Base-by-base conservation (phyloP, 768 basidiomycete genomes). In the Amanita muscaria region DNA sequence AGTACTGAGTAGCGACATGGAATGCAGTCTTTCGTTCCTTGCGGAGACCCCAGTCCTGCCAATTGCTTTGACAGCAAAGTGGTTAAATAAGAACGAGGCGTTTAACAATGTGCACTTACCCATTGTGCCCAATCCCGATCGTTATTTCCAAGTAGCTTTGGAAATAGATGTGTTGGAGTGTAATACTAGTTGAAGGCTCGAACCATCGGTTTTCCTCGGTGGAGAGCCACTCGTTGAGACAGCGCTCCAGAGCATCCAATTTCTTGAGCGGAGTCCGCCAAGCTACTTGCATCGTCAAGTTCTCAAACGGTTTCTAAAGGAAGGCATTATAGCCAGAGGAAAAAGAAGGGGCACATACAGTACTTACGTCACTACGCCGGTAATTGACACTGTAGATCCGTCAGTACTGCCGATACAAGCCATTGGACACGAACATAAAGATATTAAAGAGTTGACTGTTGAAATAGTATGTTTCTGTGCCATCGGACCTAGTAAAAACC, bases 171-270 rank as follows among this genome's bases (percentile, higher is more conserved):
- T 72, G 64, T 54, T 83, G 81, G 36, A 85, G 54, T 4, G 65
- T 71, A 47, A 88, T 64, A 24, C 70, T 73, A 8, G 85, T 88
- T 22, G 68, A 70, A 3, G 86, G 78, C 41, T 80, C 72, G 53
- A 72, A 88, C 85, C 85, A 88, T 16, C 86, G 68, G 53, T 88
- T 83, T 56, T 85, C 80, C 56, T 88, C 87, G 7, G 79, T 84
- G 22, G 74, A 67, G 8, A 89, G 70, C 87, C 87, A 88, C 32
- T 77, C 72, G 49, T 87, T 87, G 48, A 89, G 58, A 40, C 64
- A 66, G 44, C 70, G 69, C 56, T 86, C 81, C 4, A 89, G 71
- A 19, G 69, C 71, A 51, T 88, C 86, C 0, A 89, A 59, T 59
- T 84, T 88, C 35, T 70, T 72, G 23, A 83, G 59, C 2, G 86